phyloP scores from a whole-genome alignment of 495 filamentous ascomycete species.

The Aspergillus bertholletiae region DNA sequence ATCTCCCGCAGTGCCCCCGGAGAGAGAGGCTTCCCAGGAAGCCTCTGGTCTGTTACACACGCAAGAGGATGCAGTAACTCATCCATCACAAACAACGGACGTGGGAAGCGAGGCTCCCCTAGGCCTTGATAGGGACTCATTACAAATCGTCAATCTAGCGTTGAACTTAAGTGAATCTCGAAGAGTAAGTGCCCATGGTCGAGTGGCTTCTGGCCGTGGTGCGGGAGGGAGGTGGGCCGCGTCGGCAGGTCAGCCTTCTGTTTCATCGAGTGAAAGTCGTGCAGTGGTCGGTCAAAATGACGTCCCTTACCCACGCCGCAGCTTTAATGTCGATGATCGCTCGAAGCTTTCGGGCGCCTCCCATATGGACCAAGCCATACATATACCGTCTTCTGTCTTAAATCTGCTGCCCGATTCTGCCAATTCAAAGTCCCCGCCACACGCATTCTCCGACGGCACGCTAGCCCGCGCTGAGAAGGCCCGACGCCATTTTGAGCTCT shows the following conservation, averaged over 20 bases:
- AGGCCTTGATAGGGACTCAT: slow-evolving; percentile 66
- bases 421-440: slow-evolving; percentile 33
- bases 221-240: slow-evolving; percentile 50
- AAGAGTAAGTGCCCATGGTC: slow-evolving; percentile 44
- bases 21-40: slow-evolving; percentile 1
- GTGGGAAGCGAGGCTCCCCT: slow-evolving; percentile 15
- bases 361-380: not conserved
- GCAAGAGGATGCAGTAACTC: not conserved
- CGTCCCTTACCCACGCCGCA: slow-evolving; percentile 16
- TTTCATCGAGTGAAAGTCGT: slow-evolving; percentile 26
- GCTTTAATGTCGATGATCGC: slow-evolving; percentile 13
- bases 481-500: slow-evolving; percentile 72
- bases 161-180: slow-evolving; percentile 84
- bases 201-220: slow-evolving; percentile 19
- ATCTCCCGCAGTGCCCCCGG: slow-evolving; percentile 7
- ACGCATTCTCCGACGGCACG: slow-evolving; percentile 74
- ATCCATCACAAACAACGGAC: slow-evolving; percentile 10
- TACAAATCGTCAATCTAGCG: slow-evolving; percentile 87
- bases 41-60: not conserved
- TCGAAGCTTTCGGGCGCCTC: not conserved
- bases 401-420: slow-evolving; percentile 30
- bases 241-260: slow-evolving; percentile 47
- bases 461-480: slow-evolving; percentile 75
- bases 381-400: slow-evolving; percentile 23
- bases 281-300: slow-evolving; percentile 11